Evolutionary conservation across 805 yeast species (phyloP), one percentile per base, ranked within the genome.

Genomic region (Ogataea trehaloabstinens): DNA sequence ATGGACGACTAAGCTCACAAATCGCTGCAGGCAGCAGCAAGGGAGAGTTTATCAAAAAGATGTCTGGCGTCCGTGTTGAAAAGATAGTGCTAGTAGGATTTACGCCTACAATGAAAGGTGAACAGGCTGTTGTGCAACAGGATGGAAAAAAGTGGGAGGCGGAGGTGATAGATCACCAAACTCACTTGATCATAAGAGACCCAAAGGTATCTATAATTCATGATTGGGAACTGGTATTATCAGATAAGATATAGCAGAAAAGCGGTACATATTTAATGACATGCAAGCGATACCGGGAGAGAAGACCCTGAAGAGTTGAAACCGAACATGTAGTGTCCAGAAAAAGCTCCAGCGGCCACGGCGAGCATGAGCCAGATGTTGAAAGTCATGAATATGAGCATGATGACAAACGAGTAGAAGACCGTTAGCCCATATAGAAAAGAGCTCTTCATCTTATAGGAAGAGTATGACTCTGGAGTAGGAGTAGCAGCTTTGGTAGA

Each of bases 71-170:
- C n/a, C 58, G 49, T 4, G 61, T 85, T 35, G 88, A 82, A 46
- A 75, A 68, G 45, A 70, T 85, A 12, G 55, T 76, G 1, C 49
- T 86, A 25, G 59, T 80, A 22, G 77, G 77, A 4, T 24, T 40
- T 11, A 11, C 31, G 17, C n/a, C n/a, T n/a, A n/a, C 18, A 4
- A 22, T 29, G 16, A 24, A 19, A 1, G 48, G 13, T 52, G 47
- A 12, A 29, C 31, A 5, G 2, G 68, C 60, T 4, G 41, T 32
- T 2, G 66, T 76, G 5, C 37, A 44, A 5, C 78, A 74, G 51
- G 62, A 51, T 20, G 71, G 58, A 1, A 31, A 63, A n/a, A 34
- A 47, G 3, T 67, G 75, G 74, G 43, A 42, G 1, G 68, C 70
- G 0, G 45, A 47, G 1, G 51, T 66, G n/a, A 22, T 47, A 19